A percentile compares a stretch with the other conserved stretches of the same genome.
Evolutionary conservation across 176 grass and related monocot genomes (phyloP).

Genomic region (Hsuehochloa calcarea): DNA sequence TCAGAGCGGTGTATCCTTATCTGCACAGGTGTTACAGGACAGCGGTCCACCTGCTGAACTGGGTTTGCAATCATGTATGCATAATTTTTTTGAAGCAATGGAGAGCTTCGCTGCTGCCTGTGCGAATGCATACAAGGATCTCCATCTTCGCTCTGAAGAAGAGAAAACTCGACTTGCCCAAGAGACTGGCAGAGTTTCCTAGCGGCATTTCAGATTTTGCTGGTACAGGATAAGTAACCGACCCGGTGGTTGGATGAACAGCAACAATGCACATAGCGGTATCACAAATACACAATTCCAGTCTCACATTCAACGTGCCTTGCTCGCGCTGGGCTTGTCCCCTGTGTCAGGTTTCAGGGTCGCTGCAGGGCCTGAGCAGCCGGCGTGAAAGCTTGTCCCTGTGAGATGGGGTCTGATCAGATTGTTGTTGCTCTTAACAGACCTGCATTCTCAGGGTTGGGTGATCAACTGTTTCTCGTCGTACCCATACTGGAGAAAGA

Average conservation of each 20-base stretch:
- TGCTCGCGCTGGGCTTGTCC: neutral
- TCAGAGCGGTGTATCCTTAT: slow-evolving; percentile 35
- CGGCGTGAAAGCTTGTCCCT: neutral
- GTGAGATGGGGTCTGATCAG: neutral
- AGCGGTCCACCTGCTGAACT: neutral
- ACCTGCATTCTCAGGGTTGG: neutral
- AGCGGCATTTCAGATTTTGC: neutral
- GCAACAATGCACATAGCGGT: neutral
- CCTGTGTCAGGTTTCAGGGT: neutral
- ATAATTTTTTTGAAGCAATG: slow-evolving; percentile 56
- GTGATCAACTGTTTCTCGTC: neutral
- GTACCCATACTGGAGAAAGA: neutral
- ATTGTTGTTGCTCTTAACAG: neutral
- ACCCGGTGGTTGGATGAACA: neutral
- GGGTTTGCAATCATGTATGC: slow-evolving; percentile 45
- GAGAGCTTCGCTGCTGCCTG: slow-evolving; percentile 45
- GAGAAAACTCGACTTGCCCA: slow-evolving; percentile 9
- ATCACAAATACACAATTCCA: neutral
- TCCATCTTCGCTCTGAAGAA: slow-evolving; percentile 39
- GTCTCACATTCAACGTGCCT: neutral
- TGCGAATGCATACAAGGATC: slow-evolving; percentile 46
- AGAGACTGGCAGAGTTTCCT: slow-evolving; percentile 11
- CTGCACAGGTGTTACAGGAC: slow-evolving; percentile 9
- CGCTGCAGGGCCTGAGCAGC: neutral
- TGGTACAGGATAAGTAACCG: neutral